Evolutionary conservation across 495 filamentous ascomycete species (phyloP), one percentile per base, ranked within the genome.

Genomic region (Alectoria sarmentosa): DNA sequence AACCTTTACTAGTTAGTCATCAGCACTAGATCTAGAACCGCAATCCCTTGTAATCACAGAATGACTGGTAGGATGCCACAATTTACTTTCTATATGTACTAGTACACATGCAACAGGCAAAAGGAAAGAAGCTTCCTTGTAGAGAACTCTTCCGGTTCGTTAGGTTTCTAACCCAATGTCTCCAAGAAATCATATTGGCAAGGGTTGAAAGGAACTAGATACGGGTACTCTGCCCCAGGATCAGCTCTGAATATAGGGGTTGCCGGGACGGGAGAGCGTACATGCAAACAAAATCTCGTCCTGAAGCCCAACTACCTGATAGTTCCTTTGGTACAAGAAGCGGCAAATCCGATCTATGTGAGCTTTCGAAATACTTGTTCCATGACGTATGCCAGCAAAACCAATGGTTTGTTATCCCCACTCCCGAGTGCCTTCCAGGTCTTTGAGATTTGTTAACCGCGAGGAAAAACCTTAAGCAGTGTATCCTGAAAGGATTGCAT

Each of bases 401-500:
- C 30, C 1, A 15, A 30, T 34, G 30, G 28, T 4, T 10, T 21
- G 17, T 21, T 55, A 55, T 17, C 10, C 15, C 26, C 1, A 8
- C 21, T n/a, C 7, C 4, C 28, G 4, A 49, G 21, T 17, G 19
- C 37, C n/a, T 10, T 26, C 19, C 37, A n/a, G 19, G 13, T 14
- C 0, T 2, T 52, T 38, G 8, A 26, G 13, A 38, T 10, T 4
- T 5, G 19, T 37, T 28, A 41, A 55, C 28, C 39, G 13, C 62
- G 62, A 14, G 48, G 38, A 8, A 71, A 44, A 3, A 86, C 83
- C 46, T 83, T 78, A 26, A 83, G 78, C 28, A 86, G 71, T 8
- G 82, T 83, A 28, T 83, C 78, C 63, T 85, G 83, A 69, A 86
- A 85, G 0, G 80, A 79, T 46, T 83, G 81, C 32, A 83, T 81